These are phyloP conservation scores for Trametes versicolor DNA, from an alignment of 1,284 basidiomycete species.

Conservation along the genomic window DNA sequence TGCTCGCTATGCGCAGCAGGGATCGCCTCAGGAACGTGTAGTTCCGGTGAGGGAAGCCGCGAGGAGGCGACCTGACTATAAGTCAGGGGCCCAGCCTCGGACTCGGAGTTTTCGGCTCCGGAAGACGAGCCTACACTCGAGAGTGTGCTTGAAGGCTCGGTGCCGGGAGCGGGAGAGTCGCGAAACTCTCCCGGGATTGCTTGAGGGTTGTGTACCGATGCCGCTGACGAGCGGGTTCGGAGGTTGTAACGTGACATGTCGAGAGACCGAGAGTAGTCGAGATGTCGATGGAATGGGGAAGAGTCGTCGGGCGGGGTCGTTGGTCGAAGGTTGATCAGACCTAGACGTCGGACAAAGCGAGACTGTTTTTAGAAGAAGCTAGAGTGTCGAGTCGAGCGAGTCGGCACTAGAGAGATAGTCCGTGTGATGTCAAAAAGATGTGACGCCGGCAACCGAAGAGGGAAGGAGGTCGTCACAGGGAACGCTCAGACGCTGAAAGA, in stretches of 20 bases:
- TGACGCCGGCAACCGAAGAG: slow-evolving; percentile 9
- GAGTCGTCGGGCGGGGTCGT: neutral
- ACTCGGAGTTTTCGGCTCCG: neutral
- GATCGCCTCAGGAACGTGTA: neutral
- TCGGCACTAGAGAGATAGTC: too few species aligned
- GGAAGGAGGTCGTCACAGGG: slow-evolving; percentile 3
- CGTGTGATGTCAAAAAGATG: slow-evolving; percentile 20
- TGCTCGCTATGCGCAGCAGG: neutral
- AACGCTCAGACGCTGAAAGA: slow-evolving; percentile 10
- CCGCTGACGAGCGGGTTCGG: neutral
- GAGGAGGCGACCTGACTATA: slow-evolving; percentile 7
- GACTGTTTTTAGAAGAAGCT: neutral
- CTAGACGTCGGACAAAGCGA: slow-evolving; percentile 2
- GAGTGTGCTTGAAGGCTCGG: neutral
- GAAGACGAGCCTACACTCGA: neutral
- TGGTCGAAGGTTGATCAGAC: slow-evolving; percentile 13
- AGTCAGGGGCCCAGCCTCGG: slow-evolving; percentile 7
- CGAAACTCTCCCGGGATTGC: neutral
- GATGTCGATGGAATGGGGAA: neutral
- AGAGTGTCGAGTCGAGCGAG: neutral
- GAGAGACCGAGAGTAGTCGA: neutral
- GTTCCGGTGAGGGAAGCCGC: slow-evolving; percentile 7
- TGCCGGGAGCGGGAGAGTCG: neutral
- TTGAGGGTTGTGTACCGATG: neutral
- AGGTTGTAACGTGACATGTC: neutral